These are phyloP conservation scores for Phallus indusiatus DNA, from an alignment of 768 basidiomycete species.

Conservation along the genomic window DNA sequence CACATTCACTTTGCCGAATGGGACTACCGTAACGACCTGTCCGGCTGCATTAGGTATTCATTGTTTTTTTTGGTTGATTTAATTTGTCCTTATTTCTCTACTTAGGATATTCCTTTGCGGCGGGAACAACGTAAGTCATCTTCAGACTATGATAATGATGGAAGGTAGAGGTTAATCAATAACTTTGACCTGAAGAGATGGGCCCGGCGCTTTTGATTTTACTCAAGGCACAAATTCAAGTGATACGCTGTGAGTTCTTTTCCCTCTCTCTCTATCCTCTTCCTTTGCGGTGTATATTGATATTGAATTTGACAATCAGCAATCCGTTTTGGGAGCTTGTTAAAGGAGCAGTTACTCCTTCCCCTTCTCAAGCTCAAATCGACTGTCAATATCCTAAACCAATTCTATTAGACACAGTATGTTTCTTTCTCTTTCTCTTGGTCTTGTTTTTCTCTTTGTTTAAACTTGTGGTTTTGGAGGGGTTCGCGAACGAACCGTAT, in stretches of 20 bases:
- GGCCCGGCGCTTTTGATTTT: constrained; percentile 73
- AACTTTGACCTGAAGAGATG: no score
- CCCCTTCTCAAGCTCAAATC: constrained; percentile 48
- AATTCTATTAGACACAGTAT: constrained; percentile 63
- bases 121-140: constrained; percentile 60
- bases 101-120: constrained; percentile 67
- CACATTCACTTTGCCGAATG: constrained; percentile 54
- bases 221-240: constrained; percentile 64
- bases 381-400: constrained; percentile 74
- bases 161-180: neutral
- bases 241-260: constrained; percentile 37
- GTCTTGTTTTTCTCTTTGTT: constrained; percentile 6
- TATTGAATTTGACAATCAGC: no score
- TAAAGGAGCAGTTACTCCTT: constrained; percentile 65
- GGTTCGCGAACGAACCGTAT: constrained; percentile 58
- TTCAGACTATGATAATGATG: neutral
- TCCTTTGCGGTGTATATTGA: no score
- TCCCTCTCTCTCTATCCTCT: no score
- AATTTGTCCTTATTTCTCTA: neutral
- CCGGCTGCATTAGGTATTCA: constrained; percentile 62
- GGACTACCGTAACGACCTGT: constrained; percentile 60
- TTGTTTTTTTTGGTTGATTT: neutral
- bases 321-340: constrained; percentile 79
- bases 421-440: constrained; percentile 14
- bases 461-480: constrained; percentile 27